Percentiles rank a stretch among this genome's conserved stretches.
phyloP scores from a whole-genome alignment of 352 stramenopile species.

The Phytophthora aleatoria region DNA sequence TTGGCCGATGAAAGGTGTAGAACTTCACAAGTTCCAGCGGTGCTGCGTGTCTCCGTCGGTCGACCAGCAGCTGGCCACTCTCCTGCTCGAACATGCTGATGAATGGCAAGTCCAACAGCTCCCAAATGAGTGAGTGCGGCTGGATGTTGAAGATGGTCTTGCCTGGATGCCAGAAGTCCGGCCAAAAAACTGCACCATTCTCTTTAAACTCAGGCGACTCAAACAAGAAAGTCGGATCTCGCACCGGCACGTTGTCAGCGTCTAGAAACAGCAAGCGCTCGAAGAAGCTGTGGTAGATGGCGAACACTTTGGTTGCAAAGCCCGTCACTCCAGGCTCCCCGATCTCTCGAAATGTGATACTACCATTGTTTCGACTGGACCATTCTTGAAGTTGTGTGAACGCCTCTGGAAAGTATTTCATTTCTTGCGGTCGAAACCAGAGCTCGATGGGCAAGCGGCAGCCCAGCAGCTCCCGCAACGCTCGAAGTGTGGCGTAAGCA shows the following conservation, averaged over 20 bases:
- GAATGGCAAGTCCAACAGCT: conserved; percentile 49
- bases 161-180: conserved; percentile 66
- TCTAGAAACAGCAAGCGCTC: conserved; percentile 59
- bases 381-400: conserved; percentile 34
- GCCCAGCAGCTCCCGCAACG: conserved; percentile 29
- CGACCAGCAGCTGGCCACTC: conserved; percentile 57
- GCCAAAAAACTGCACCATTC: conserved; percentile 67
- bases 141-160: conserved; percentile 72
- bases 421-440: conserved; percentile 47
- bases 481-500: conserved; percentile 41
- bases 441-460: conserved; percentile 58
- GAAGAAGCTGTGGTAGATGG: conserved; percentile 49
- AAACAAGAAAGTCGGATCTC: conserved; percentile 60
- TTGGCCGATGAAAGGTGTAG: conserved; percentile 41
- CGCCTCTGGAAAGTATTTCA: conserved; percentile 26
- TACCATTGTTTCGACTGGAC: conserved; percentile 21
- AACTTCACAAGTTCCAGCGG: conserved; percentile 48
- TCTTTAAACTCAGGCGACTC: conserved; percentile 33
- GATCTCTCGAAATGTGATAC: conserved; percentile 36
- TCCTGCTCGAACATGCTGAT: conserved; percentile 74
- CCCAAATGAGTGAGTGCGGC: conserved; percentile 52
- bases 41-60: conserved; percentile 34
- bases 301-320: conserved; percentile 59
- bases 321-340: conserved; percentile 27
- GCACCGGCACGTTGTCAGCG: conserved; percentile 55